Evolutionary conservation across 257 asterid species (phyloP), one percentile per base, ranked within the genome.

Genomic region (Ilex asprella): DNA sequence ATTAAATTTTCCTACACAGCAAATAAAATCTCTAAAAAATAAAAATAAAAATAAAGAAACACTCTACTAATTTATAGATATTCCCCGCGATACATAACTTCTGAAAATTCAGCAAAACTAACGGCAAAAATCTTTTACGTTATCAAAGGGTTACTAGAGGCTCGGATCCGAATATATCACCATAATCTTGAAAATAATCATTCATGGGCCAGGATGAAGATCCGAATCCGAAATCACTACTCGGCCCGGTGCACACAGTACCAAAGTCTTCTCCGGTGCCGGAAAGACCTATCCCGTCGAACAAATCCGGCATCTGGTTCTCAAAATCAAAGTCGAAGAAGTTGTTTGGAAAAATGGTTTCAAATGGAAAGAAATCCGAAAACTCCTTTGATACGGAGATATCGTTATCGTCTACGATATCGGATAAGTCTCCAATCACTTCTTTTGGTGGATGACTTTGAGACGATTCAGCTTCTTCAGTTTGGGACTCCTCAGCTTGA

Each of bases 151-250:
- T 84, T 49, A 81, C 78, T 0, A 78, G 71, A 12, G 93, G 97
- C 70, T 92, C 99, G 93, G 97, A 82, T 86, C 91, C 96, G 78
- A 93, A 87, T 70, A 85, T 61, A 64, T 89, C 97, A 5, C 88
- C 94, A 0, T 85, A 75, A 56, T 89, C 99, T 3, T 79, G 86
- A 46, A 83, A 89, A 70, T 64, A 80, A 15, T 86, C 95, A 5
- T 89, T 96, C 32, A 73, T 30, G 14, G 60, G 82, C 74, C 78
- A 75, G 1, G 69, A 52, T 16, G 79, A 55, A 0, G 76, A 57
- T 29, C 82, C 94, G 68, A 75, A 69, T 14, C 74, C 84, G 70
- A 68, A 56, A 44, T 77, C 86, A 0, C 39, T 11, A 54, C 70
- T 65, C 16, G 91, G 81, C 75, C 92, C 94, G 70, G 65, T 31